phyloP scores from a whole-genome alignment of 1,284 basidiomycete genomes.

The Ganoderma resinaceum region DNA sequence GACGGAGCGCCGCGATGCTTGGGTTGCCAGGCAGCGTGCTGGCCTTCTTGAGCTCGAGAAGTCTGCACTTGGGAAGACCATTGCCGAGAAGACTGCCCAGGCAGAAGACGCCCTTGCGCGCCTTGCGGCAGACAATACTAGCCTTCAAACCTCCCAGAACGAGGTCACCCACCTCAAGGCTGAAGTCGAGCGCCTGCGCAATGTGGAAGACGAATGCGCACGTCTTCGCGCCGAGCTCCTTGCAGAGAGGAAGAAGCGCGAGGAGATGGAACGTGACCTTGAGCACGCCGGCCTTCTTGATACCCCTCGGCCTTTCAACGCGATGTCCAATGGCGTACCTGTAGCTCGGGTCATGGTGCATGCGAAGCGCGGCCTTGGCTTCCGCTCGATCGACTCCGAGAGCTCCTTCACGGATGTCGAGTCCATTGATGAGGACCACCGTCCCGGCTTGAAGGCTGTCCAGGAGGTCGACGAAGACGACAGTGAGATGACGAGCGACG shows the following conservation, averaged over 20 bases:
- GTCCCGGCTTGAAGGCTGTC: slow-evolving; percentile 61
- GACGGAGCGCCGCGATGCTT: slow-evolving; percentile 73
- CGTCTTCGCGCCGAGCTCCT: slow-evolving; percentile 44
- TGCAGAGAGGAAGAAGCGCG: slow-evolving; percentile 46
- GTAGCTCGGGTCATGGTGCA: slow-evolving; percentile 36
- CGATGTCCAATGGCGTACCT: slow-evolving; percentile 33
- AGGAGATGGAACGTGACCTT: slow-evolving; percentile 52
- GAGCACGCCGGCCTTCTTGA: slow-evolving; percentile 49
- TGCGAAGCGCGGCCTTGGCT: slow-evolving; percentile 53
- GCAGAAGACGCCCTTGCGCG: slow-evolving; percentile 44
- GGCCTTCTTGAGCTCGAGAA: slow-evolving; percentile 74
- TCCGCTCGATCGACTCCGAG: slow-evolving; percentile 69
- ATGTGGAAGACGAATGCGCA: slow-evolving; percentile 42
- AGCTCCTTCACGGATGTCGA: slow-evolving; percentile 71
- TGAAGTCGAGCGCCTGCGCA: slow-evolving; percentile 41
- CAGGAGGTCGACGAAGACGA: slow-evolving; percentile 60
- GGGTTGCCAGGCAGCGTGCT: slow-evolving; percentile 73
- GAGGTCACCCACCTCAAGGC: slow-evolving; percentile 44
- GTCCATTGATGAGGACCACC: slow-evolving; percentile 51
- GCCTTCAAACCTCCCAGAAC: slow-evolving; percentile 42
- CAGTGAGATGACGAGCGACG: slow-evolving; percentile 49
- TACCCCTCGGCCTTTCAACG: slow-evolving; percentile 50
- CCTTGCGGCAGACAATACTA: slow-evolving; percentile 40
- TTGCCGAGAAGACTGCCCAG: slow-evolving; percentile 49
- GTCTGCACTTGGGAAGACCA: slow-evolving; percentile 52